Evolutionary conservation across 2,329 filamentous ascomycete genomes (phyloP).

Genomic region (Alternaria sp.): DNA sequence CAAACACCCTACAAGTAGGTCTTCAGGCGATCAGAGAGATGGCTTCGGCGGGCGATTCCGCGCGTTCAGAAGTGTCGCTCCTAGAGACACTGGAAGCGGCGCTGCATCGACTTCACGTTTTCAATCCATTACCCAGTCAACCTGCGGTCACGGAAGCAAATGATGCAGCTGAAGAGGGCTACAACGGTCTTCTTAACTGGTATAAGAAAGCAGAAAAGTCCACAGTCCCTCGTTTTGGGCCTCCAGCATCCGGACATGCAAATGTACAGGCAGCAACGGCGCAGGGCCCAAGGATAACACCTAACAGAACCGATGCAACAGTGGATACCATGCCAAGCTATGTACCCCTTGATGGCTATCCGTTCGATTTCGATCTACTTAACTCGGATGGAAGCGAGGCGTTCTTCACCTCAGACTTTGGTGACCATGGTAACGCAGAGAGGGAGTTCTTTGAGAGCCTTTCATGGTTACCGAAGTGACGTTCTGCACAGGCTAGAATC

Average conservation of each 20-base stretch:
- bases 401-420: slow-evolving; percentile 13
- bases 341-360: slow-evolving; percentile 5
- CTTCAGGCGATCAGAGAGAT: slow-evolving; percentile 15
- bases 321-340: background rate
- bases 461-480: slow-evolving; percentile 2
- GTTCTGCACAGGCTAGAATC: background rate
- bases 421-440: slow-evolving; percentile 8
- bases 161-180: slow-evolving; percentile 6
- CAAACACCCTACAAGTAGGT: slow-evolving; percentile 10
- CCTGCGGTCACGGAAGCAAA: background rate
- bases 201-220: slow-evolving; percentile 5
- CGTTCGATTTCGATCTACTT: slow-evolving; percentile 17
- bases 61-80: slow-evolving; percentile 17
- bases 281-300: background rate
- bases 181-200: slow-evolving; percentile 12
- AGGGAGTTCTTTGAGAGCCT: slow-evolving; percentile 14
- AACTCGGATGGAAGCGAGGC: slow-evolving; percentile 10
- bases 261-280: background rate
- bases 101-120: slow-evolving; percentile 13
- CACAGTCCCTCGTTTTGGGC: background rate
- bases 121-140: slow-evolving; percentile 3
- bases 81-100: slow-evolving; percentile 14
- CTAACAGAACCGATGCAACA: background rate
- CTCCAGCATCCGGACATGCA: background rate
- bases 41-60: slow-evolving; percentile 16